These are phyloP conservation scores for Peziza echinospora DNA, from an alignment of 495 filamentous ascomycete genomes.

Conservation along the genomic window DNA sequence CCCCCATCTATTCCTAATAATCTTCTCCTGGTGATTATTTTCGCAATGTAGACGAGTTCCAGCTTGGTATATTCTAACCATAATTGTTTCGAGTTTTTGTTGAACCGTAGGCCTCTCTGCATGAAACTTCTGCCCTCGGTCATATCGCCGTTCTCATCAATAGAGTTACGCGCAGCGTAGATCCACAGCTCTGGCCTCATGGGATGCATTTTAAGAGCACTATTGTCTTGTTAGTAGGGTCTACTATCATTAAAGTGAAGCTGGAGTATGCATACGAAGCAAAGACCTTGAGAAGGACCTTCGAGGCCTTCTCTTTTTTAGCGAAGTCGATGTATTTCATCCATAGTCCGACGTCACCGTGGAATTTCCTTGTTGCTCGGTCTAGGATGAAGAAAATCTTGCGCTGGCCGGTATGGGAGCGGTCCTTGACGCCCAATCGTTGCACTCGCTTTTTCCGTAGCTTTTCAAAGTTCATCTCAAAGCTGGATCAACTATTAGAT, in stretches of 20 bases:
- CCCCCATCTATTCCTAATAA: conserved; percentile 46
- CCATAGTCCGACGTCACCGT: conserved; percentile 69
- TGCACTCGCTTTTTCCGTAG: conserved; percentile 64
- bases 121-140: conserved; percentile 65
- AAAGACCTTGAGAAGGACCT: conserved; percentile 57
- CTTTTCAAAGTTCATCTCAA: conserved; percentile 72
- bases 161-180: conserved; percentile 52
- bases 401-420: conserved; percentile 42
- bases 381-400: conserved; percentile 78
- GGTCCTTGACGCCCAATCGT: conserved; percentile 50
- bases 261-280: conserved; percentile 23
- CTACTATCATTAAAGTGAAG: background rate
- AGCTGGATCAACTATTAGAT: no score
- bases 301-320: conserved; percentile 48
- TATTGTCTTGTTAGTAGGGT: conserved; percentile 2
- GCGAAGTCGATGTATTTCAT: conserved; percentile 76
- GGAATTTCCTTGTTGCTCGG: conserved; percentile 66
- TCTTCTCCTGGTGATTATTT: conserved; percentile 47
- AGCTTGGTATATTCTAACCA: conserved; percentile 83
- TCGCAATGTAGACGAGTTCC: conserved; percentile 77
- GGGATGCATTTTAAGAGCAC: conserved; percentile 61
- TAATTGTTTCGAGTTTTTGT: conserved; percentile 41
- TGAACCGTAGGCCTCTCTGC: conserved; percentile 73
- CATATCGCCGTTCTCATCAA: conserved; percentile 68
- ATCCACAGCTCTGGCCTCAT: conserved; percentile 70